Evolutionary conservation across 1,284 basidiomycete genomes (phyloP).

Genomic region (Boletellus deceptivus): DNA sequence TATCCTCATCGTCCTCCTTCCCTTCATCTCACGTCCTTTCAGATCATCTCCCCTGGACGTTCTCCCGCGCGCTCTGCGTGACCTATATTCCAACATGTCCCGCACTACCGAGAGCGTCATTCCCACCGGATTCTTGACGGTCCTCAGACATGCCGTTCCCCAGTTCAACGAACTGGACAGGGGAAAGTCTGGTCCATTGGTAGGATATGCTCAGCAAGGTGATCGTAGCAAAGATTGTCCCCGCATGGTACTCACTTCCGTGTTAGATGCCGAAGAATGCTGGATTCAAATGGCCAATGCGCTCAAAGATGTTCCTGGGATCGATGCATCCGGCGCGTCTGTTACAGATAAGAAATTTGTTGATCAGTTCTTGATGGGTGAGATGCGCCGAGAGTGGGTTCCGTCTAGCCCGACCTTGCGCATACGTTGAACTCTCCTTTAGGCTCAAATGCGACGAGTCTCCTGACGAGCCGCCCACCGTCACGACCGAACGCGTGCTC

Average conservation of each 20-base stretch:
- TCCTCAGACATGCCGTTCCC: conserved; percentile 79
- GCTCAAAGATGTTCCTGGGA: conserved; percentile 60
- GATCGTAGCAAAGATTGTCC: background rate
- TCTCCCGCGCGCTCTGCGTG: conserved; percentile 62
- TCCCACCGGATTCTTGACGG: conserved; percentile 69
- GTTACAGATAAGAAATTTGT: conserved; percentile 58
- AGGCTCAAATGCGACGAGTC: conserved; percentile 82
- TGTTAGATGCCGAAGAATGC: conserved; percentile 93
- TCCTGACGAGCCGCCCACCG: conserved; percentile 70
- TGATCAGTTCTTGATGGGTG: conserved; percentile 82
- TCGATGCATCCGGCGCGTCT: conserved; percentile 39
- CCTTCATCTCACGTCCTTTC: background rate
- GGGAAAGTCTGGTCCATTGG: conserved; percentile 40
- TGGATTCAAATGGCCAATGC: conserved; percentile 85
- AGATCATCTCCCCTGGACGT: conserved; percentile 30
- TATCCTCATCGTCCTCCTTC: conserved; percentile 1
- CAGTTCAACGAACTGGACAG: conserved; percentile 85
- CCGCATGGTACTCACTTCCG: conserved; percentile 2
- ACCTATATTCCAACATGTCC: conserved; percentile 73
- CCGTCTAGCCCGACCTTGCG: background rate
- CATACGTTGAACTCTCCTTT: conserved; percentile 9
- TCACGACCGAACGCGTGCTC: conserved; percentile 71
- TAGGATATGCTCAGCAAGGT: conserved; percentile 87
- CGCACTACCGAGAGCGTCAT: conserved; percentile 77
- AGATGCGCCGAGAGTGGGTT: conserved; percentile 79